Conservation (phyloP, 148 eudicot species). For the Pouteria glomerata region DNA sequence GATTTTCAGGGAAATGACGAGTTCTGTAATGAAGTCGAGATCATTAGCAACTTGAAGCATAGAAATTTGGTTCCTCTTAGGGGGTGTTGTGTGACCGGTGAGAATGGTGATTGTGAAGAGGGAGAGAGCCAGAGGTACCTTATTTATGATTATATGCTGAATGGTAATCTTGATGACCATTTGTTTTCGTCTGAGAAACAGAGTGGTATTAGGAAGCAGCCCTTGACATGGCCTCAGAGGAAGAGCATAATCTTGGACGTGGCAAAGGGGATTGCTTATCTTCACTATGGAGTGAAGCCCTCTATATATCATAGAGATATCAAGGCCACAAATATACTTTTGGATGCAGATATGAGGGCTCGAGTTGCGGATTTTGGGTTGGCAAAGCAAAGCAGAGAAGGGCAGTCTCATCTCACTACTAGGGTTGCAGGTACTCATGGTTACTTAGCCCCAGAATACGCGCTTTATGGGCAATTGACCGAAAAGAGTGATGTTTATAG, state of each 20-base stretch:
- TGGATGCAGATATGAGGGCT: constrained; percentile 68
- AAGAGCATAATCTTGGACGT: constrained; percentile 73
- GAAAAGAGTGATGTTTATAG: constrained; percentile 82
- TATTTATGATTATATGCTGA: constrained; percentile 77
- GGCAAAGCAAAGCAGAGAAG: constrained; percentile 68
- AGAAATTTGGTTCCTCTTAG: constrained; percentile 71
- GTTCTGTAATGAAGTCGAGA: constrained; percentile 81
- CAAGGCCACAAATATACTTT: constrained; percentile 70
- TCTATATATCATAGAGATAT: constrained; percentile 73
- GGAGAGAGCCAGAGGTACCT: constrained; percentile 51
- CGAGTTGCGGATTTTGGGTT: constrained; percentile 89
- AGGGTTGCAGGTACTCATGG: constrained; percentile 91
- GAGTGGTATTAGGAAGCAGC: constrained; percentile 20
- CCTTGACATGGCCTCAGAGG: constrained; percentile 69
- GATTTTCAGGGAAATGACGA: constrained; percentile 55
- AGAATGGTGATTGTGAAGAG: constrained; percentile 21
- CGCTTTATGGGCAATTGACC: constrained; percentile 74
- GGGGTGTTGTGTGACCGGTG: constrained; percentile 72
- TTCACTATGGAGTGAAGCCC: constrained; percentile 72
- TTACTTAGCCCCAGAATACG: constrained; percentile 84
- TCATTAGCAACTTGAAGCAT: constrained; percentile 73
- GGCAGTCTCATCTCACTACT: constrained; percentile 79
- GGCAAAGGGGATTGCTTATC: constrained; percentile 70
- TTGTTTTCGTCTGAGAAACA: constrained; percentile 29
- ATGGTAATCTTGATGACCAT: constrained; percentile 80